Evolutionary conservation across 345 rosid genomes (phyloP), one percentile per base, ranked within the genome.

Genomic region (Eucalyptus sp.): DNA sequence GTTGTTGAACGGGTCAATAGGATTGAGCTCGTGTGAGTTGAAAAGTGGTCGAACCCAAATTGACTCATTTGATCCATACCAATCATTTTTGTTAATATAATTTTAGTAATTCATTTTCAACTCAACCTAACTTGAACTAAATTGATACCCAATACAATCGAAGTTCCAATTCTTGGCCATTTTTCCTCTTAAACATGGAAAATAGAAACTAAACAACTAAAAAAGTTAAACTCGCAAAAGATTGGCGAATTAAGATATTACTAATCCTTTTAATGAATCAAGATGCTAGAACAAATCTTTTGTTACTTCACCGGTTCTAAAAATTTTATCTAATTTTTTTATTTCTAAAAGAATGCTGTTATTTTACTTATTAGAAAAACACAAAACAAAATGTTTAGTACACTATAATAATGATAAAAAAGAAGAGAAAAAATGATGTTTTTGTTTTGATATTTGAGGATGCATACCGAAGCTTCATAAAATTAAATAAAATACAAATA

Each of bases 341-440:
- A 33, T 12, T 27, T 0, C 29, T 27, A 27, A 60, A 60, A 27
- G 31, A 27, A 60, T 60, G 1, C 0, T 60, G n/a, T 27, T 60
- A 31, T 60, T 60, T 25, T 60, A 60, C 58, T 52, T 52, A 52
- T 20, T 52, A 52, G 58, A 52, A 52, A 52, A 7, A 20, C 25
- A 52, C 58, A 52, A 52, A 52, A 18, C 10, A 52, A 52, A 52
- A 52, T 20, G 58, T 20, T 52, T 0, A 52, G 25, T 20, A 52
- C 58, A 20, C 5, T 52, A 52, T 52, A 52, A 52, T 20, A 52
- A 52, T 52, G 25, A 52, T 7, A 51, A 6, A 52, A 1, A 1
- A 7, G 1, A 0, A 0, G 1, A 16, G 7, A 51, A 6, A 17
- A 17, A 3, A 18, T 1, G 4, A 7, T 52, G 56, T 52, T 52